Percentiles rank a stretch among this genome's conserved stretches.
phyloP scores from a whole-genome alignment of 192 early-diverging fungal genomes.

The Geranomyces michiganensis region DNA sequence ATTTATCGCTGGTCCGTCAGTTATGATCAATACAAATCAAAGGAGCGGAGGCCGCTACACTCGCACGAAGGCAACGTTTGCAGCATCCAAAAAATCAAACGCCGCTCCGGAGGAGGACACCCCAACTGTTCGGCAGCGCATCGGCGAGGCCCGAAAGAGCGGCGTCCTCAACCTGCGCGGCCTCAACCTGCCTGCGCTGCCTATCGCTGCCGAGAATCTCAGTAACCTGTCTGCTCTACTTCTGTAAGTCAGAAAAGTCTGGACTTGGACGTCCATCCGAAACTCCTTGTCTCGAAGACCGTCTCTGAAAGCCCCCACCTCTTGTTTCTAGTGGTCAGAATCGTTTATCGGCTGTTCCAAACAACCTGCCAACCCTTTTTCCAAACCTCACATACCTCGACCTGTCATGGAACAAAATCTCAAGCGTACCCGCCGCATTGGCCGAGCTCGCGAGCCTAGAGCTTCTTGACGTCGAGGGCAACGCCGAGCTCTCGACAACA shows the following conservation, averaged over 20 bases:
- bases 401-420: constrained; percentile 41
- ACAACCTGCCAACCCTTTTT: constrained; percentile 37
- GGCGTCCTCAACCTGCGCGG: constrained; percentile 46
- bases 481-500: constrained; percentile 28
- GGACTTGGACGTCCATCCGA: too few relatives aligned
- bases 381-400: constrained; percentile 49
- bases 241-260: constrained; percentile 37
- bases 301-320: background rate
- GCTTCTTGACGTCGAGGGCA: constrained; percentile 48
- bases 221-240: constrained; percentile 37
- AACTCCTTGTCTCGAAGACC: background rate
- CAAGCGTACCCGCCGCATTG: constrained; percentile 30
- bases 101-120: constrained; percentile 34
- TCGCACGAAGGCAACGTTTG: constrained; percentile 30
- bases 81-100: constrained; percentile 24
- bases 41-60: constrained; percentile 11
- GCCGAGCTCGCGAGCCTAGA: constrained; percentile 42
- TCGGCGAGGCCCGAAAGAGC: constrained; percentile 42
- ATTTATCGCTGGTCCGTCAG: too few relatives aligned
- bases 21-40: constrained; percentile 11
- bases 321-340: constrained; percentile 43
- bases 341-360: constrained; percentile 38
- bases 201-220: constrained; percentile 42
- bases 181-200: constrained; percentile 37
- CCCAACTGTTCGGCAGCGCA: constrained; percentile 45